A percentile compares a stretch with the other conserved stretches of the same genome.
These are phyloP conservation scores for Suillus lakei DNA, from an alignment of 768 basidiomycete species.

Conservation along the genomic window DNA sequence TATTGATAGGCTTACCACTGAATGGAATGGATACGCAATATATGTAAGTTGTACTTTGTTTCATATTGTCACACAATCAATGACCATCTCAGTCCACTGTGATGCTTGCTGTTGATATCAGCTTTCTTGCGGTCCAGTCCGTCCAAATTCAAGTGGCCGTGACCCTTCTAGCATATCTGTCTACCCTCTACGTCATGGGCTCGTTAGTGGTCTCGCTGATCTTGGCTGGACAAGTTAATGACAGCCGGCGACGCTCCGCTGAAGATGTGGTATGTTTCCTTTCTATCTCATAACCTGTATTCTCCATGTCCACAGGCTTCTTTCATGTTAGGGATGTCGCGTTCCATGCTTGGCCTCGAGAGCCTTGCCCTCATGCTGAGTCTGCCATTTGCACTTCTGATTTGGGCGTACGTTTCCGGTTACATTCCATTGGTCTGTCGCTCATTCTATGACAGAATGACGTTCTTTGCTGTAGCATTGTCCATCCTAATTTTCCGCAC, in stretches of 20 bases:
- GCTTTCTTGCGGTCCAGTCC: slow-evolving; percentile 9
- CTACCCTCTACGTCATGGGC: slow-evolving; percentile 8
- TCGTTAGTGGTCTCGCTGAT: slow-evolving; percentile 13
- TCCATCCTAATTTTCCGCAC: neutral
- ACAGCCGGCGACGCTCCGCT: slow-evolving; percentile 16
- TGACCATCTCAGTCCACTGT: slow-evolving; percentile 10
- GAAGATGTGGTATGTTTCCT: slow-evolving; percentile 9
- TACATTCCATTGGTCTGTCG: neutral
- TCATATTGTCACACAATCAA: neutral
- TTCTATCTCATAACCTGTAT: neutral
- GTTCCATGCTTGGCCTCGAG: slow-evolving; percentile 5
- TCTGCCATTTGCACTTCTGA: slow-evolving; percentile 37
- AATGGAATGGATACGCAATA: slow-evolving; percentile 54
- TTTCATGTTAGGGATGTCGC: slow-evolving; percentile 3
- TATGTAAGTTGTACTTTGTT: slow-evolving; percentile 39
- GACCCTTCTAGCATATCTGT: slow-evolving; percentile 9
- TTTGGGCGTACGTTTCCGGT: slow-evolving; percentile 31
- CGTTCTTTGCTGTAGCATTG: neutral
- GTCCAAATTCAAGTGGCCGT: neutral
- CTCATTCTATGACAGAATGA: neutral
- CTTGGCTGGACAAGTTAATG: slow-evolving; percentile 34
- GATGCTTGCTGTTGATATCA: slow-evolving; percentile 17
- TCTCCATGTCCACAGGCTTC: slow-evolving; percentile 2
- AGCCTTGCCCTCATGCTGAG: slow-evolving; percentile 36
- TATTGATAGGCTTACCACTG: slow-evolving; percentile 44